Base-by-base conservation (phyloP, 805 yeast genomes). In the Scheffersomyces amazonensis region DNA sequence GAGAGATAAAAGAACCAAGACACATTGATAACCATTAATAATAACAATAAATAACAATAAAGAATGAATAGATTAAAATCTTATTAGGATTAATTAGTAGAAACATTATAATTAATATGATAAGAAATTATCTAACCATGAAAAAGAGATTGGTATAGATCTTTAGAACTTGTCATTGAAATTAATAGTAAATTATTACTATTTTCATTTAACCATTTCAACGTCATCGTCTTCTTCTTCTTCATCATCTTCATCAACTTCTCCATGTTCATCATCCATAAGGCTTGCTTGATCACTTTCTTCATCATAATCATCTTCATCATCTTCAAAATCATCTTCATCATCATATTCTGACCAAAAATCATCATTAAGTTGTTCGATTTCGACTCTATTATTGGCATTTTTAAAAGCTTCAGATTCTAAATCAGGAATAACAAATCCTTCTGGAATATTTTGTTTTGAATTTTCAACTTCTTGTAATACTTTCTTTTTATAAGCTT, bases 361-460 rank as follows among this genome's bases (percentile, higher is more conserved):
- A 54, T 83, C 86, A 52, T 85, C 93, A 48, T 84, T 90, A 23
- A 82, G 81, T 4, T 77, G 80, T 36, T 81, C 80, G 30, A 71
- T 73, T 31, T 68, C 73, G 12, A 27, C 7, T 27, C 12, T 27
- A 27, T 27, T 27, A 27, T 27, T 5, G 3, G 5, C 6, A 4
- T 7, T 5, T 27, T 27, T 15, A 40, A 57, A 67, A 20, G 73
- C 73, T 33, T 46, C 55, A 36, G 75, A 75, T 36, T 80, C 84
- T 15, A 78, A 71, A 28, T 78, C 77, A 21, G 96, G 96, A 78
- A 89, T 81, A 31, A 73, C 73, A 54, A 88, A 90, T 35, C 87
- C 97, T 31, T 73, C 78, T 18, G 98, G 98, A 34, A 90, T 88
- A 60, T 88, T 93, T 41, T 77, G 76, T 56, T 84, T 85, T 29